Evolutionary conservation across 495 filamentous ascomycete species (phyloP).

Genomic region (Peziza echinospora): DNA sequence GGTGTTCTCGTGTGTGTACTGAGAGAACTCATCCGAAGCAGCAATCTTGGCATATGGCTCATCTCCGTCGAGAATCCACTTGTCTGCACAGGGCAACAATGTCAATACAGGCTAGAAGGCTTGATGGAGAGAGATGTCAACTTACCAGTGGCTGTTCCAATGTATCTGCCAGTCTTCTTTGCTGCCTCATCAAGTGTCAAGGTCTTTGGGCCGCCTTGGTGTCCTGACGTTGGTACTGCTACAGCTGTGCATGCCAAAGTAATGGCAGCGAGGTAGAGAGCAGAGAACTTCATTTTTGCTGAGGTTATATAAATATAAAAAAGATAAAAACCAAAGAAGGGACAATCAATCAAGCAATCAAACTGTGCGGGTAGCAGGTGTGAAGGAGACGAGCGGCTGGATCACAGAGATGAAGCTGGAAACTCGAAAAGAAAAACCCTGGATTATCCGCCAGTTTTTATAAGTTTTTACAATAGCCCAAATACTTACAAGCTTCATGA

Average conservation of each 20-base stretch:
- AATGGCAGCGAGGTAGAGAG: conserved; percentile 2
- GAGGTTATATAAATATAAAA: no score
- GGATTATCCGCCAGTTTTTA: no score
- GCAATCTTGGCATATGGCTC: not conserved
- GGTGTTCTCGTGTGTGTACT: conserved; percentile 37
- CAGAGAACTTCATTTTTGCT: not conserved
- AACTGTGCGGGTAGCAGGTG: no score
- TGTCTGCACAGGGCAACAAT: not conserved
- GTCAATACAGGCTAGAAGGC: conserved; percentile 15
- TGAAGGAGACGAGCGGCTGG: no score
- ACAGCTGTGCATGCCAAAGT: conserved; percentile 20
- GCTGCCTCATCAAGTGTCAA: conserved; percentile 21
- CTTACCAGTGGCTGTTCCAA: conserved; percentile 31
- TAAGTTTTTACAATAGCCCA: no score
- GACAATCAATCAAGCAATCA: no score
- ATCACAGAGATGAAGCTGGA: no score
- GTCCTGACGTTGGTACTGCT: conserved; percentile 19
- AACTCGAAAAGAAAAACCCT: no score
- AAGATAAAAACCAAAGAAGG: no score
- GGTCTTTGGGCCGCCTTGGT: conserved; percentile 22
- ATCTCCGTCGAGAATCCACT: not conserved
- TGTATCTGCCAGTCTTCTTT: conserved; percentile 32
- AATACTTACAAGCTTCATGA: no score
- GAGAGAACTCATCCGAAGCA: conserved; percentile 32
- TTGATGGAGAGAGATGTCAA: conserved; percentile 23